A percentile compares a stretch with the other conserved stretches of the same genome.
These are phyloP conservation scores for Apiospora rasikravindrae DNA, from an alignment of 2,329 filamentous ascomycete genomes.

Conservation along the genomic window DNA sequence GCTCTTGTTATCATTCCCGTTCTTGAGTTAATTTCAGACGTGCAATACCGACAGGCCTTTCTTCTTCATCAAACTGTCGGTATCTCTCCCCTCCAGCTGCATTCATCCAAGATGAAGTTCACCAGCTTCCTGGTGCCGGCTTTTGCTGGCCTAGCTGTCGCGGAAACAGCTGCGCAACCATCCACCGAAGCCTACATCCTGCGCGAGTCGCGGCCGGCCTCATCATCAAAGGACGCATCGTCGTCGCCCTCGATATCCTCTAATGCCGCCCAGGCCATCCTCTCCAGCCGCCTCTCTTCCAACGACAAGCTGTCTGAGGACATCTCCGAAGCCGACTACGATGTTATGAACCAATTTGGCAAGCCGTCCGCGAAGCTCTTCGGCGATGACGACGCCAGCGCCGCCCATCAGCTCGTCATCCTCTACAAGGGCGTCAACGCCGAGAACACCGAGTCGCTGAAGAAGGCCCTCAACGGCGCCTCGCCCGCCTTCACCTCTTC, in stretches of 20 bases:
- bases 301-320: slow-evolving; percentile 50
- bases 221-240: slow-evolving; percentile 38
- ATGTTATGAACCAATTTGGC: slow-evolving; percentile 65
- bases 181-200: slow-evolving; percentile 61
- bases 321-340: slow-evolving; percentile 53
- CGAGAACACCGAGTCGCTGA: slow-evolving; percentile 47
- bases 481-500: slow-evolving; percentile 54
- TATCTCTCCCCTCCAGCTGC: slow-evolving; percentile 21
- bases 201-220: slow-evolving; percentile 26
- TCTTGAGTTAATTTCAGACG: neutral
- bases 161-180: slow-evolving; percentile 28
- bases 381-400: slow-evolving; percentile 36
- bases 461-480: slow-evolving; percentile 46
- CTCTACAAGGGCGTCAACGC: slow-evolving; percentile 61
- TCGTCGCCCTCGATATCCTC: slow-evolving; percentile 52
- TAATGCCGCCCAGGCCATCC: slow-evolving; percentile 61
- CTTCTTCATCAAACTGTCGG: slow-evolving; percentile 22
- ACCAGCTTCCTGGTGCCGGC: slow-evolving; percentile 44
- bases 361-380: slow-evolving; percentile 58
- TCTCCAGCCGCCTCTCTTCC: slow-evolving; percentile 61
- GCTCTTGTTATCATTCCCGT: slow-evolving; percentile 1
- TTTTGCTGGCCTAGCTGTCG: slow-evolving; percentile 42
- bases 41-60: slow-evolving; percentile 24
- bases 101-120: slow-evolving; percentile 44
- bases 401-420: slow-evolving; percentile 62